Base-by-base conservation (phyloP, 2,329 filamentous ascomycete species). In the Cladosporium halotolerans region DNA sequence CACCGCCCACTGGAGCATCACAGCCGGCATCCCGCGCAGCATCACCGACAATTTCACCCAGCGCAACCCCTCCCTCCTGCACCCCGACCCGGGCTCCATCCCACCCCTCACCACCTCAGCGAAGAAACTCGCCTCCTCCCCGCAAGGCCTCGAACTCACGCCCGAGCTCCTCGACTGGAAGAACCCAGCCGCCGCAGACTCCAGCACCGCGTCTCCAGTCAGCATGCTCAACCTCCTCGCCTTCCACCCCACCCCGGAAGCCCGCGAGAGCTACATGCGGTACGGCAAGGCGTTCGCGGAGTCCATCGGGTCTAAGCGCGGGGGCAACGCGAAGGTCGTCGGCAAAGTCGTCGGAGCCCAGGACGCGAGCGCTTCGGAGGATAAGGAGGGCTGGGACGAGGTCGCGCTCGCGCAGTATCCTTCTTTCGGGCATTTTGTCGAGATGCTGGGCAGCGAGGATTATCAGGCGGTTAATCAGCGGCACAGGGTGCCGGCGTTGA, bases 321-420 rank as follows among this genome's bases (percentile, higher is more conserved):
- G 82, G 4, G 82, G 81, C 0, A 70, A 72, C 54, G 82, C 82
- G 2, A 85, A 85, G 68, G 71, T 85, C 5, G 80, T 84, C 0
- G 82, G 82, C 0, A 80, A 75, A 52, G 78, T 83, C 1, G 72
- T 80, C 9, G 57, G 60, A 11, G 68, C 63, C 60, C 61, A 23
- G 58, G 58, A 1, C 63, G 40, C 44, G 10, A 56, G 59, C 5
- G 60, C 64, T 28, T 44, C 42, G 14, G 10, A 46, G 31, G 60
- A 65, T 50, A 41, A 49, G 43, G 59, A 52, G 16, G 62, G 63
- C 49, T 85, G 82, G 82, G 79, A 85, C 63, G 82, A 85, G 67
- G 74, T 85, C 56, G 81, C 82, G 0, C 71, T 85, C 41, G 82
- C 82, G 52, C 81, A 84, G 69, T 85, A 85, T 66, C 81, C 82